Evolutionary conservation across 768 basidiomycete species (phyloP).

Genomic region (Coprinopsis cinerea): DNA sequence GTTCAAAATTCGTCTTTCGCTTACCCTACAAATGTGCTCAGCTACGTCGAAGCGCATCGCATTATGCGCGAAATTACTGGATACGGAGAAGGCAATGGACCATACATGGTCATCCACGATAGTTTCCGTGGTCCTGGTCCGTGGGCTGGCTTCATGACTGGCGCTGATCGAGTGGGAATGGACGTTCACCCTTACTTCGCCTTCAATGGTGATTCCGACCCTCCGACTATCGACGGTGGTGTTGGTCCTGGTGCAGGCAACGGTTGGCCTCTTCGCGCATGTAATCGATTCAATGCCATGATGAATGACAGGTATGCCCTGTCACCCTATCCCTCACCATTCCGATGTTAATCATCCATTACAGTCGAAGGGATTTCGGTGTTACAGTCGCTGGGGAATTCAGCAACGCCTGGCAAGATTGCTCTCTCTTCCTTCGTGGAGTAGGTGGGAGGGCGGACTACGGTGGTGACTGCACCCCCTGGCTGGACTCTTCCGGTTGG

Average conservation of each 20-base stretch:
- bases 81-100: conserved; percentile 60
- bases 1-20: conserved; percentile 14
- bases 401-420: conserved; percentile 64
- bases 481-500: conserved; percentile 56
- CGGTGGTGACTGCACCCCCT: conserved; percentile 28
- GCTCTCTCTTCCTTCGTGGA: conserved; percentile 36
- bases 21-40: conserved; percentile 20
- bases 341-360: conserved; percentile 9
- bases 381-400: conserved; percentile 76
- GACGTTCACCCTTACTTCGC: conserved; percentile 40
- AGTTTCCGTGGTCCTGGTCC: conserved; percentile 37
- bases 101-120: conserved; percentile 44
- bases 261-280: conserved; percentile 46
- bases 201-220: conserved; percentile 37
- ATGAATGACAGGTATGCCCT: conserved; percentile 45
- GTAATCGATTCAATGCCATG: conserved; percentile 49
- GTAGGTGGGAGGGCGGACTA: conserved; percentile 18
- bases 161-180: conserved; percentile 35
- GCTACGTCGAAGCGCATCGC: conserved; percentile 53
- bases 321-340: conserved; percentile 22
- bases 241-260: conserved; percentile 35
- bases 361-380: conserved; percentile 50
- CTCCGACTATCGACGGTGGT: conserved; percentile 32
- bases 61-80: conserved; percentile 73
- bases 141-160: conserved; percentile 30